phyloP scores from a whole-genome alignment of 768 basidiomycete genomes.

The Leccinellum luteum region DNA sequence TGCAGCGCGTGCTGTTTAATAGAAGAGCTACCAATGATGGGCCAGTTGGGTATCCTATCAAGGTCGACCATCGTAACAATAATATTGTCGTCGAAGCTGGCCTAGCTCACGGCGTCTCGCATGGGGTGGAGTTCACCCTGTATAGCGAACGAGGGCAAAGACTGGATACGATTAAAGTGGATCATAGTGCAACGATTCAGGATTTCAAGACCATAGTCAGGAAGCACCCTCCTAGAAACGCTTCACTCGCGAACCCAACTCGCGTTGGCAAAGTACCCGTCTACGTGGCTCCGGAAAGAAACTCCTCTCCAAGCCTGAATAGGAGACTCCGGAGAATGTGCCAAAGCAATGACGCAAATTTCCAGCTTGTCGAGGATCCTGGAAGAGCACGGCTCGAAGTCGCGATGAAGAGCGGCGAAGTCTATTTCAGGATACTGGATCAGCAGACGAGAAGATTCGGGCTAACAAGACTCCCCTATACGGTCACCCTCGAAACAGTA shows the following conservation, averaged over 20 bases:
- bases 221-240: not conserved
- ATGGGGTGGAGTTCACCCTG: slow-evolving; percentile 18
- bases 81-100: slow-evolving; percentile 24
- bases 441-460: not conserved
- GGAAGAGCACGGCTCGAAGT: slow-evolving; percentile 3
- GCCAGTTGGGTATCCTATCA: slow-evolving; percentile 1
- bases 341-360: not conserved
- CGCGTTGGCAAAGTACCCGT: not conserved
- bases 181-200: no score
- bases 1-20: slow-evolving; percentile 25
- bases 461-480: not conserved
- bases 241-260: slow-evolving; percentile 1
- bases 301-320: not conserved
- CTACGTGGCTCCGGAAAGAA: not conserved
- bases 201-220: slow-evolving; percentile 11
- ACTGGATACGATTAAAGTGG: not conserved
- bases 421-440: not conserved
- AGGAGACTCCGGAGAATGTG: no score
- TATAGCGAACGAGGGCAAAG: slow-evolving; percentile 7
- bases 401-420: not conserved
- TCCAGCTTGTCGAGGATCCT: not conserved
- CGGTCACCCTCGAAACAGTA: not conserved
- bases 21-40: slow-evolving; percentile 7
- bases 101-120: slow-evolving; percentile 22
- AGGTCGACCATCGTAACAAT: not conserved